Percentiles rank a stretch among this genome's conserved stretches.
Conservation (phyloP, 345 rosid species). For the Lumnitzera littorea region DNA sequence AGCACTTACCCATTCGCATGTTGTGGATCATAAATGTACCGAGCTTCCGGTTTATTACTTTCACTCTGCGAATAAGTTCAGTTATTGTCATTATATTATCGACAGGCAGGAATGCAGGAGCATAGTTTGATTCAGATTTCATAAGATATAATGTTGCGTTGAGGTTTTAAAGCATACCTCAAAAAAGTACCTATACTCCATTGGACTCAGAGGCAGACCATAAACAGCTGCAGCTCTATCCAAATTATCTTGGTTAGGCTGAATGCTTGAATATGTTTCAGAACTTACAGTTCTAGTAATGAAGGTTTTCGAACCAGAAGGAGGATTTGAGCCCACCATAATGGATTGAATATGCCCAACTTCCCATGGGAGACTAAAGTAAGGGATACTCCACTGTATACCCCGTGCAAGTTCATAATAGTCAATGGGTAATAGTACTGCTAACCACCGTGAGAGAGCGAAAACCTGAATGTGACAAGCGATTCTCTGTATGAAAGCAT, state of each 20-base stretch:
- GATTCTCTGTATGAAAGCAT: slow-evolving; percentile 45
- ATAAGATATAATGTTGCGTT: too few relatives aligned
- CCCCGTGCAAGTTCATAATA: slow-evolving; percentile 67
- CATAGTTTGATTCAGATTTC: too few relatives aligned
- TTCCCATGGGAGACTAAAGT: slow-evolving; percentile 93
- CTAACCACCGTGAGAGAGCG: slow-evolving; percentile 83
- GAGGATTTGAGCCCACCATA: slow-evolving; percentile 51
- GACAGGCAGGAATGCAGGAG: too few relatives aligned
- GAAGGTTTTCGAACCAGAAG: slow-evolving; percentile 34
- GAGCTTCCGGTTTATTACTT: slow-evolving; percentile 64
- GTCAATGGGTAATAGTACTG: slow-evolving; percentile 55
- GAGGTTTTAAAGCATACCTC: slow-evolving; percentile 34
- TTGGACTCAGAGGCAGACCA: slow-evolving; percentile 66
- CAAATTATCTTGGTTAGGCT: slow-evolving; percentile 17
- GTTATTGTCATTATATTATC: neutral
- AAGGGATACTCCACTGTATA: slow-evolving; percentile 83
- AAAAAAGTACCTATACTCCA: slow-evolving; percentile 66
- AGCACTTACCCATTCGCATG: slow-evolving; percentile 50
- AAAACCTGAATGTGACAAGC: slow-evolving; percentile 86
- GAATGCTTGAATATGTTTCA: slow-evolving; percentile 16
- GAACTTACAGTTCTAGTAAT: slow-evolving; percentile 18
- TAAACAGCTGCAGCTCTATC: slow-evolving; percentile 35
- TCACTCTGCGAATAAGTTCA: slow-evolving; percentile 36
- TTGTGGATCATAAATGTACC: slow-evolving; percentile 34
- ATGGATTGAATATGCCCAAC: slow-evolving; percentile 38